Evolutionary conservation across 2,329 filamentous ascomycete genomes (phyloP).

Genomic region (Xylaria sp.): DNA sequence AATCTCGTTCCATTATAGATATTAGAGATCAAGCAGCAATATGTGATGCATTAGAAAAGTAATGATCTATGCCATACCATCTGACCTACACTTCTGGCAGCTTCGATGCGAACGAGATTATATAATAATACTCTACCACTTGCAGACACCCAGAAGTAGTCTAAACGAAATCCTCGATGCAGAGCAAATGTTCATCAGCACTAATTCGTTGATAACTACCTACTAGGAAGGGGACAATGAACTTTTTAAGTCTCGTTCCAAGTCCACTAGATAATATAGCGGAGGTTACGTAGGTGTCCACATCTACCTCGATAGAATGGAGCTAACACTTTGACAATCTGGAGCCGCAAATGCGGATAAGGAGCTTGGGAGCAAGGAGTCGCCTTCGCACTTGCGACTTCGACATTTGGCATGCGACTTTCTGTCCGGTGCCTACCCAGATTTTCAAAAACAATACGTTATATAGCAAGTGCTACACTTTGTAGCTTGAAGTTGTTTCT

Average conservation of each 20-base stretch:
- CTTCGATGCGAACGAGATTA: background rate
- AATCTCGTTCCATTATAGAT: background rate
- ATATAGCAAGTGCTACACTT: background rate
- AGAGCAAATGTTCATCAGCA: background rate
- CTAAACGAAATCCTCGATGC: background rate
- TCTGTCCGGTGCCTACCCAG: background rate
- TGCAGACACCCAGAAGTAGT: background rate
- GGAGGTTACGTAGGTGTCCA: background rate
- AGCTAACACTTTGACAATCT: conserved; percentile 8
- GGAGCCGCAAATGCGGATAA: conserved; percentile 17
- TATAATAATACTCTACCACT: background rate
- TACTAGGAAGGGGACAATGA: background rate
- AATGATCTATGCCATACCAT: background rate
- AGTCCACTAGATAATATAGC: too few relatives aligned
- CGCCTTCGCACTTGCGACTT: background rate
- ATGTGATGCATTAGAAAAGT: too few relatives aligned
- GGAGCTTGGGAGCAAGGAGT: background rate
- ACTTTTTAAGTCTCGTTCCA: too few relatives aligned
- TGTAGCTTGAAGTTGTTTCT: conserved; percentile 10
- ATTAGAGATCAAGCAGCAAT: background rate
- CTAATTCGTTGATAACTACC: background rate
- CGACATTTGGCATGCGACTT: background rate
- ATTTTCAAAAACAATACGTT: background rate
- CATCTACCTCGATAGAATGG: background rate
- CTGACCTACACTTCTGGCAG: background rate